Base-by-base conservation (phyloP, 2,329 filamentous ascomycete genomes). In the Periglandula ipomoeae region DNA sequence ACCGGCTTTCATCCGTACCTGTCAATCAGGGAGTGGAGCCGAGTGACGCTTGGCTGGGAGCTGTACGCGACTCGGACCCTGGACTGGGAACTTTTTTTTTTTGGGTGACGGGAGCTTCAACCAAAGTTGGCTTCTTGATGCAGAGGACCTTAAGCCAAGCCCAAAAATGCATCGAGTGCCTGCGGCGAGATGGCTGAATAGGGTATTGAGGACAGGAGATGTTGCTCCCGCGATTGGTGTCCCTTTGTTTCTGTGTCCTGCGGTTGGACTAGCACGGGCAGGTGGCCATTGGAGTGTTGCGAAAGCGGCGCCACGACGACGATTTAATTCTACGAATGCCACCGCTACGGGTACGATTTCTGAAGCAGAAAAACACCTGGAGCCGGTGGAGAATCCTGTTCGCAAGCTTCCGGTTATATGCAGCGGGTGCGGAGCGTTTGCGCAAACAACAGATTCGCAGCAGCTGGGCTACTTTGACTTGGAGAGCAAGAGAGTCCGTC, bases 351-450 rank as follows among this genome's bases (percentile, higher is more conserved):
- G 45, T 47, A 48, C 56, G 45, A 8, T 23, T 1, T 6, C 30
- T 2, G 39, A 42, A 9, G 8, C 39, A 15, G 27, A 27, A 6
- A 32, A 42, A 15, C 22, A 30, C 2, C 11, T 22, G 4, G 30
- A 46, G 10, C 10, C 34, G 27, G 6, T 23, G 8, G 40, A 27
- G 13, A 11, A 40, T 1, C 44, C 53, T 3, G 47, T 35, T 11
- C 59, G 61, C 35, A 56, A 55, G 40, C 65, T 85, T 1, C 81
- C 82, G 0, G 57, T 71, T 10, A 78, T 76, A 53, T 86, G 82
- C 56, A 71, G 72, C 11, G 82, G 82, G 32, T 86, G 82, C 59
- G 82, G 82, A 40, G 81, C 82, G 13, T 71, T 83, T 55, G 71
- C 79, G 41, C 82, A 86, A 61, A 79, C 73, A 0, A 60, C 61